phyloP scores from a whole-genome alignment of 345 rosid species.

The Ceriops zippeliana region DNA sequence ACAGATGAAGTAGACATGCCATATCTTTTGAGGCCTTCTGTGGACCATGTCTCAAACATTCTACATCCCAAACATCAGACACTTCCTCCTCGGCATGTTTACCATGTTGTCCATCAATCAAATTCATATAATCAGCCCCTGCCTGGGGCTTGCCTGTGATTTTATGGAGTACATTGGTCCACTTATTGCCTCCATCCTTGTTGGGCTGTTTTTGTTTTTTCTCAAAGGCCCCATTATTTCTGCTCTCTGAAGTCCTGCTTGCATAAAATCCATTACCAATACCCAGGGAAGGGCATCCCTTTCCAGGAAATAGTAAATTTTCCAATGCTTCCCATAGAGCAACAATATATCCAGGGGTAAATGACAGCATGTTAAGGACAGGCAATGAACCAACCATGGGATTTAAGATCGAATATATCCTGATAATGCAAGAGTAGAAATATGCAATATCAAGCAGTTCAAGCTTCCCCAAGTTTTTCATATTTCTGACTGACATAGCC shows the following conservation, averaged over 20 bases:
- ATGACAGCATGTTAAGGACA: constrained; percentile 85
- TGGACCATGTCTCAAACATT: constrained; percentile 66
- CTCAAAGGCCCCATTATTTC: constrained; percentile 31
- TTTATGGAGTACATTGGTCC: constrained; percentile 66
- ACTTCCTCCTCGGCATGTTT: constrained; percentile 39
- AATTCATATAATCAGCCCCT: constrained; percentile 28
- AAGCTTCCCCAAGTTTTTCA: constrained; percentile 37
- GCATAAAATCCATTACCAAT: constrained; percentile 14
- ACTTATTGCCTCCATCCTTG: constrained; percentile 64
- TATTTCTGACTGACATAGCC: constrained; percentile 20
- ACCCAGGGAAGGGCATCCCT: constrained; percentile 18
- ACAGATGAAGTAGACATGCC: constrained; percentile 75
- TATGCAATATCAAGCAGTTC: constrained; percentile 64
- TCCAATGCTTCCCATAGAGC: constrained; percentile 65
- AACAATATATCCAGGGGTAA: constrained; percentile 74
- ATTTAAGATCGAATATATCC: constrained; percentile 62
- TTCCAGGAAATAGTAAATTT: constrained; percentile 43
- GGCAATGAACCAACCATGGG: constrained; percentile 66
- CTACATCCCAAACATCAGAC: constrained; percentile 66
- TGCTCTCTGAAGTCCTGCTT: constrained; percentile 36
- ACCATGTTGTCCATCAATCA: constrained; percentile 34
- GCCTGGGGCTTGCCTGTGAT: constrained; percentile 69
- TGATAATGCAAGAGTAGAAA: constrained; percentile 77
- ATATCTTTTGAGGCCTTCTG: constrained; percentile 64
- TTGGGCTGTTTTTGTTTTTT: constrained; percentile 45